Evolutionary conservation across 352 stramenopile species (phyloP), one percentile per base, ranked within the genome.

Genomic region (Phytopythium chamaehyphon): DNA sequence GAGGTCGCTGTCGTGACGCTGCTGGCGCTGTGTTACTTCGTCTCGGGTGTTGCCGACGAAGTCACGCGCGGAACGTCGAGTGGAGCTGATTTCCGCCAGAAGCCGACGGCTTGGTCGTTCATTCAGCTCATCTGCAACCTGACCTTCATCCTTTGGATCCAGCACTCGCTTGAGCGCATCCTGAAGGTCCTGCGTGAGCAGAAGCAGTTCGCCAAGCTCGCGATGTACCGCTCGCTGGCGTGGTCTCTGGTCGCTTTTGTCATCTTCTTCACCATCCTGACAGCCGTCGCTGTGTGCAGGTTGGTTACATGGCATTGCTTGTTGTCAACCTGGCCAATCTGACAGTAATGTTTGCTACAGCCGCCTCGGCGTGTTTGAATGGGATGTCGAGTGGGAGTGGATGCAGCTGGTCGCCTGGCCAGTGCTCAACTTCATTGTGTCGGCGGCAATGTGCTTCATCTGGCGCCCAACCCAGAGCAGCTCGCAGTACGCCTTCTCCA

Each of bases 391-490:
- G 59, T 96, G 81, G 76, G 81, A 95, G 54, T 97, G 88, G 88
- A 90, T 93, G 71, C 79, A 95, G 54, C 71, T 95, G n/a, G 88
- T 96, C 31, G 84, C 83, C 21, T 96, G 87, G 86, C 86, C 88
- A 14, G 80, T 96, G 40, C 73, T 97, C 38, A 96, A 97, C 64
- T 97, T 97, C 50, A 92, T 71, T 2, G 85, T 97, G 15, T 90
- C 88, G 49, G 67, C 80, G 12, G 83, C 88, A 1, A 95, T 97
- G 77, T 90, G 85, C 52, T 69, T 92, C 51, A 96, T 97, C 51
- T 97, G 88, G 88, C 77, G 86, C 12, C 88, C 88, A 3, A 94
- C 83, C 0, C 68, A 87, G 52, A 90, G 85, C 58, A 90, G 77
- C 48, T 93, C 84, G 16, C 82, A 93, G 59, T 88, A 89, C 64